A percentile compares a stretch with the other conserved stretches of the same genome.
These are phyloP conservation scores for Sphaerulina musiva DNA, from an alignment of 2,329 filamentous ascomycete genomes.

Conservation along the genomic window DNA sequence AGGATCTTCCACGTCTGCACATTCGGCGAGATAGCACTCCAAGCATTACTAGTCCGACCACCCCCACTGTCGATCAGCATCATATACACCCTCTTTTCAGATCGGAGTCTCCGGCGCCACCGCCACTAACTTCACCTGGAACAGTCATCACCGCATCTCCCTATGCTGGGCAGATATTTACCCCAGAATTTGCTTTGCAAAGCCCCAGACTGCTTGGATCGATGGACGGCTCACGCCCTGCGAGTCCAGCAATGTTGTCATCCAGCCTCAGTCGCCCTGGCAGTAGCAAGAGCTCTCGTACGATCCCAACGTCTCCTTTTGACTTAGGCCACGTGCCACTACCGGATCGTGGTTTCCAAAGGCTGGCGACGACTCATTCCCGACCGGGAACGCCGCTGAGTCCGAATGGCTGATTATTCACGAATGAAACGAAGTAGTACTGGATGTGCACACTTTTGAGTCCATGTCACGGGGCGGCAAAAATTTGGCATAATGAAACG, in stretches of 20 bases:
- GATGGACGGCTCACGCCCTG: constrained; percentile 19
- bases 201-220: constrained; percentile 22
- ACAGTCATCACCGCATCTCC: constrained; percentile 67
- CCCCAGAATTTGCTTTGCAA: constrained; percentile 20
- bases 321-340: constrained; percentile 6
- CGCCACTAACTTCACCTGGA: constrained; percentile 57
- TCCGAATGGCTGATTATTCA: background rate
- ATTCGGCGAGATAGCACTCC: constrained; percentile 13
- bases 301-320: constrained; percentile 12
- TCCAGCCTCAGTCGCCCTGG: constrained; percentile 15
- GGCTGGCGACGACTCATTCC: background rate
- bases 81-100: constrained; percentile 75
- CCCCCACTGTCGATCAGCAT: constrained; percentile 45
- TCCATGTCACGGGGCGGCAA: too few relatives aligned
- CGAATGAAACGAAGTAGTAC: too few relatives aligned
- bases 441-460: too few relatives aligned
- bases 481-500: too few relatives aligned
- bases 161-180: constrained; percentile 58
- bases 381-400: background rate
- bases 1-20: constrained; percentile 8
- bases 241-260: constrained; percentile 9
- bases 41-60: constrained; percentile 6
- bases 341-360: constrained; percentile 1
- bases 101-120: constrained; percentile 62
- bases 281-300: constrained; percentile 21